Percentiles rank a stretch among this genome's conserved stretches.
phyloP scores from a whole-genome alignment of 2,329 filamentous ascomycete genomes.

The Microsporum ferrugineum region DNA sequence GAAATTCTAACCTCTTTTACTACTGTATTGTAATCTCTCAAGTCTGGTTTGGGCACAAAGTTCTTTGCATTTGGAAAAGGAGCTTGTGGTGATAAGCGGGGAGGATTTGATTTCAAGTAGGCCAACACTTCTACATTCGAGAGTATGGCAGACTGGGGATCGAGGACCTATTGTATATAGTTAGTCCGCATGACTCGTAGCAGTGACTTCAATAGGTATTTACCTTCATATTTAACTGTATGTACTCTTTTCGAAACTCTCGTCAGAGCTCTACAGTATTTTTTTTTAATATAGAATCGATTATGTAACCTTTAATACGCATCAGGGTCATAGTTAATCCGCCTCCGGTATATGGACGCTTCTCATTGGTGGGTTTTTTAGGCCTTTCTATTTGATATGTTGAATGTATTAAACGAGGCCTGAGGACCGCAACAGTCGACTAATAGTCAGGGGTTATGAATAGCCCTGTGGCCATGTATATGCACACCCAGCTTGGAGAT shows the following conservation, averaged over 20 bases:
- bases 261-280: background rate
- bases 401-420: no score
- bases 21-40: conserved; percentile 37
- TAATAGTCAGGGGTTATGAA: no score
- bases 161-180: conserved; percentile 29
- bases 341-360: background rate
- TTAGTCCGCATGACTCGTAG: background rate
- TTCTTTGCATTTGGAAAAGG: conserved; percentile 28
- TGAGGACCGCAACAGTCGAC: no score
- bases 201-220: background rate
- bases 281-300: background rate
- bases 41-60: conserved; percentile 32
- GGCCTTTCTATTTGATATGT: background rate
- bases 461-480: no score
- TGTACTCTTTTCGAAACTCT: background rate
- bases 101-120: conserved; percentile 32
- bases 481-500: no score
- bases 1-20: conserved; percentile 33
- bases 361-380: background rate
- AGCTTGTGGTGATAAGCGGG: conserved; percentile 28
- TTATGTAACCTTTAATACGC: background rate
- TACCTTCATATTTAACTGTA: background rate
- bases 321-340: background rate
- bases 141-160: conserved; percentile 35
- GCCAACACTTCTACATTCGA: conserved; percentile 36